Percentiles rank a stretch among this genome's conserved stretches.
phyloP scores from a whole-genome alignment of 257 asterid genomes.

The Solanum sparsipilum region DNA sequence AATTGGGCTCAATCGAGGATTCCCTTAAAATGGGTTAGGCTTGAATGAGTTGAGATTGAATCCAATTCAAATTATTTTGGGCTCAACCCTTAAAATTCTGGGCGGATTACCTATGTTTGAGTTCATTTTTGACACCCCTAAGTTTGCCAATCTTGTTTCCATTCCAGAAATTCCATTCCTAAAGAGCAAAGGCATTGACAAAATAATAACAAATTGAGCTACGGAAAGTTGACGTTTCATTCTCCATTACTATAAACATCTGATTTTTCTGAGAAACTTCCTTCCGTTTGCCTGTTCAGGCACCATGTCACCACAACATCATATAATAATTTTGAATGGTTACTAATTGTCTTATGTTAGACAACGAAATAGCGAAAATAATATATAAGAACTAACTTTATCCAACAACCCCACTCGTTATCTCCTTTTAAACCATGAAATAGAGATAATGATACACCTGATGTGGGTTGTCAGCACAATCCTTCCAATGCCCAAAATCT shows the following conservation, averaged over 20 bases:
- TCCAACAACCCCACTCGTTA: constrained; percentile 35
- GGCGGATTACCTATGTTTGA: too few species aligned
- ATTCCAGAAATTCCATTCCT: not conserved
- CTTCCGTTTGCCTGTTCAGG: constrained; percentile 54
- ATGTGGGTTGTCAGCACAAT: constrained; percentile 39
- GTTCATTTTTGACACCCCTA: too few species aligned
- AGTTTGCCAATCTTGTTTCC: not conserved
- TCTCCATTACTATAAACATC: constrained; percentile 40
- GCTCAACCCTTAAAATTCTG: too few species aligned
- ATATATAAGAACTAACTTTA: constrained; percentile 27
- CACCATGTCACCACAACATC: constrained; percentile 50
- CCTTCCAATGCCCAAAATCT: constrained; percentile 51
- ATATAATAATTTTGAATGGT: not conserved
- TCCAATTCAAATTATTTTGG: too few species aligned
- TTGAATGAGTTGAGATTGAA: too few species aligned
- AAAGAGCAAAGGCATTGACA: not conserved
- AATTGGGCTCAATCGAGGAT: too few species aligned
- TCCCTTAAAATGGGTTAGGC: too few species aligned
- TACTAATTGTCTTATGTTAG: not conserved
- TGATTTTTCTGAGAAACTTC: constrained; percentile 30
- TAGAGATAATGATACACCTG: constrained; percentile 3
- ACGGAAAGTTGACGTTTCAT: not conserved
- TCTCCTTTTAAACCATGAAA: constrained; percentile 5
- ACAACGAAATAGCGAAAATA: not conserved
- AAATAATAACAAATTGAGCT: not conserved